Evolutionary conservation across 805 yeast genomes (phyloP).

Genomic region (Candida silvatica): DNA sequence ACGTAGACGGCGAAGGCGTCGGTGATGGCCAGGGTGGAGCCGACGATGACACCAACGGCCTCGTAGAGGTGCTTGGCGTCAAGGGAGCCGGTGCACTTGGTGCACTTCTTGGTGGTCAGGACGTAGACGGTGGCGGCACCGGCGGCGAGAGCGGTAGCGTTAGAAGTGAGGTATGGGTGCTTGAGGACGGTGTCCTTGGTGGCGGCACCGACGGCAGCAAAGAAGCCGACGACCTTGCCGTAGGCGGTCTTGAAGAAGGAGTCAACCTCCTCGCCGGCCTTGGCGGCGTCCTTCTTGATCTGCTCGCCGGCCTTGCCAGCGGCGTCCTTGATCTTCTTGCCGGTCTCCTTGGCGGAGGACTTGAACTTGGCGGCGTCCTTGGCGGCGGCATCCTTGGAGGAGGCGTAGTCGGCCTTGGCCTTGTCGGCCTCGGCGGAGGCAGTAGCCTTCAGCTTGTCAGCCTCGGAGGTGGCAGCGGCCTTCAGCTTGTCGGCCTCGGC

Average conservation of each 20-base stretch:
- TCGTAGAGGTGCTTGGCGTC: constrained; percentile 1
- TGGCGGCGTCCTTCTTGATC: constrained; percentile 7
- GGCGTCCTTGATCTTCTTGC: constrained; percentile 7
- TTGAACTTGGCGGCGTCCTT: constrained; percentile 1
- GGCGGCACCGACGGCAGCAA: constrained; percentile 7
- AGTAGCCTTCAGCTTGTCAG: constrained; percentile 4
- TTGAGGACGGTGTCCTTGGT: constrained; percentile 10
- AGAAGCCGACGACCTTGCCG: constrained; percentile 7
- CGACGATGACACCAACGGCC: constrained; percentile 1
- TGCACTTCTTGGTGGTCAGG: neutral
- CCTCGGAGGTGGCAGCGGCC: constrained; percentile 6
- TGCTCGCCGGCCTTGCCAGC: constrained; percentile 8
- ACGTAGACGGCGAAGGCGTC: constrained; percentile 3
- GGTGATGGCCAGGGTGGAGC: constrained; percentile 2
- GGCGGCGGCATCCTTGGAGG: neutral
- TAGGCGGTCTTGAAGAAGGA: constrained; percentile 10
- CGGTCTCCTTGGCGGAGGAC: constrained; percentile 4
- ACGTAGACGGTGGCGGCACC: constrained; percentile 3
- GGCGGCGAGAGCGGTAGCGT: constrained; percentile 7
- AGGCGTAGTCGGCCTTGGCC: constrained; percentile 1
- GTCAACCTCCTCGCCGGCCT: constrained; percentile 11
- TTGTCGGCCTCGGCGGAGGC: constrained; percentile 2
- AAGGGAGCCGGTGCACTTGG: neutral
- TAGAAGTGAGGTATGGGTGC: constrained; percentile 16
- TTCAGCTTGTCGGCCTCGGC: neutral